Base-by-base conservation (phyloP, 2,329 filamentous ascomycete species). In the Ascocoryne sarcoides region DNA sequence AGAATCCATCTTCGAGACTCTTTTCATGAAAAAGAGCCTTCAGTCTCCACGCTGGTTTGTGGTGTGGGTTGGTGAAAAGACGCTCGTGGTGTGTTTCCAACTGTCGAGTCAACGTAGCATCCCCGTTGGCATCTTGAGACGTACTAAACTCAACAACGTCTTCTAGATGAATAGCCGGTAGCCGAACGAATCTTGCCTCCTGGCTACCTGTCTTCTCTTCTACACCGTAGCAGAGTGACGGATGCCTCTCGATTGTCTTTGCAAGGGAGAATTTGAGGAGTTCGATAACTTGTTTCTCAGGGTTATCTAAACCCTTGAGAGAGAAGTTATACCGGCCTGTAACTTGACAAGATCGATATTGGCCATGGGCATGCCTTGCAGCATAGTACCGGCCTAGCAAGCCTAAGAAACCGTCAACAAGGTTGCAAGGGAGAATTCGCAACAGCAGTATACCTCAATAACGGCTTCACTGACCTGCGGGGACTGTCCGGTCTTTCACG, bases 41-140 rank as follows among this genome's bases (percentile, higher is more conserved):
- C 5, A 54, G 2, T 32, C 43, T 53, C 53, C 53, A 55, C 1
- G 41, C 42, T 4, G 52, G 52, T 20, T 44, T 46, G 1, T 15
- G 16, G 8, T 45, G n/a, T 12, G 37, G 46, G n/a, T 56, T 45
- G 5, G 12, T 20, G 7, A 42, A 53, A 1, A 41, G 34, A n/a
- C 36, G 19, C 15, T 47, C 34, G 39, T 55, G 52, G 8, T 33
- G 38, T n/a, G 14, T 32, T 10, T 41, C 49, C n/a, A 55, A 18
- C 10, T 40, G 18, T 12, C 38, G 37, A 2, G 39, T 36, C 14
- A 53, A 41, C 10, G 23, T 31, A 10, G 15, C 23, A 35, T 53
- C 47, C 34, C 46, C 34, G 12, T 42, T n/a, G 2, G 33, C 20
- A 17, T 16, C 18, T 18, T 15, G 10, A 8, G 32, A 35, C 3